phyloP scores from a whole-genome alignment of 2,329 filamentous ascomycete species.

The Colletotrichum sp. region DNA sequence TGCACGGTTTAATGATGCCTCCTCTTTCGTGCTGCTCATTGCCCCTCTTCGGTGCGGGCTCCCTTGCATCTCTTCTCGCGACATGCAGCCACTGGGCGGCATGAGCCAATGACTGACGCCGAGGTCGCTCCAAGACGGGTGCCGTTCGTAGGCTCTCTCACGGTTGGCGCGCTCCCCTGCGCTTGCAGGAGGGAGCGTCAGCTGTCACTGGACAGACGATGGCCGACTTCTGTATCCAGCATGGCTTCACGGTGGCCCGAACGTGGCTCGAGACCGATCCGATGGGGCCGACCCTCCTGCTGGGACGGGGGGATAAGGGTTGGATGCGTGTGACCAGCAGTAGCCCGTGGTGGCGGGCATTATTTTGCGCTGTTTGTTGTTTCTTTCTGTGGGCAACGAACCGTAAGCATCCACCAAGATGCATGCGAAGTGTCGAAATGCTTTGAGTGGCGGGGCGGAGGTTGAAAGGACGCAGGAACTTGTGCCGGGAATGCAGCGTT shows the following conservation, averaged over 20 bases:
- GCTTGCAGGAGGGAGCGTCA: constrained; percentile 12
- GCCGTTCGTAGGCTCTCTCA: constrained; percentile 3
- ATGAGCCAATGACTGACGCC: constrained; percentile 12
- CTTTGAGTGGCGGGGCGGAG: background rate
- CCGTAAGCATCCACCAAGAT: background rate
- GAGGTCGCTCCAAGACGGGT: constrained; percentile 3
- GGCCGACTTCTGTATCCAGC: constrained; percentile 2
- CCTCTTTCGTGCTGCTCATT: constrained; percentile 12
- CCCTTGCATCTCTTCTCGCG: constrained; percentile 13
- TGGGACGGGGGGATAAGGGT: background rate
- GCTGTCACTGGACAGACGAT: constrained; percentile 15
- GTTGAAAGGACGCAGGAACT: background rate
- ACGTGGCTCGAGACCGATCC: constrained; percentile 16
- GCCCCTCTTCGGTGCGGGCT: constrained; percentile 11
- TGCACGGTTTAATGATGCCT: constrained; percentile 5
- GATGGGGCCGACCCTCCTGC: constrained; percentile 5
- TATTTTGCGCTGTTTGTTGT: background rate
- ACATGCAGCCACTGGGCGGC: constrained; percentile 13
- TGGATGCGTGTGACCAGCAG: constrained; percentile 4
- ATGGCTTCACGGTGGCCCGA: constrained; percentile 13
- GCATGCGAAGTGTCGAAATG: background rate
- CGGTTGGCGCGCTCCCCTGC: constrained; percentile 15
- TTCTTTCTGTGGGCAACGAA: background rate
- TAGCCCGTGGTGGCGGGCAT: background rate
- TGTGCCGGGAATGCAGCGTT: background rate